Percentiles rank a stretch among this genome's conserved stretches.
These are phyloP conservation scores for Tetrapyrgos nigripes DNA, from an alignment of 1,284 basidiomycete species.

Conservation along the genomic window DNA sequence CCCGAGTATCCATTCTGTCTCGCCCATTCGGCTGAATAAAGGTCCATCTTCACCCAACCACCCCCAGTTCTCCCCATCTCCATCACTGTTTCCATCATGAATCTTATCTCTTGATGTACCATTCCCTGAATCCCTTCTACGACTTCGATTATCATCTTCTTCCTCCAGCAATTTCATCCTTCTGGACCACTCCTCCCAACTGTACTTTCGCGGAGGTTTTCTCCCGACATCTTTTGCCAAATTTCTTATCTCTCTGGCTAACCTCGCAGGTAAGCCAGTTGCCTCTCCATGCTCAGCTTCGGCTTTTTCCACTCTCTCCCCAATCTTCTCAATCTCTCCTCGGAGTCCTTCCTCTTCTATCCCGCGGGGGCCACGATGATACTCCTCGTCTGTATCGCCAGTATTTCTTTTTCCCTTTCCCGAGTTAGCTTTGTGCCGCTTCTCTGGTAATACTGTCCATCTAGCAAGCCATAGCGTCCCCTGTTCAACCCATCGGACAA, in stretches of 20 bases:
- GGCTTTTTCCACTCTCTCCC: slow-evolving; percentile 29
- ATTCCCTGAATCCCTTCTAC: neutral
- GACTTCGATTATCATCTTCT: slow-evolving; percentile 5
- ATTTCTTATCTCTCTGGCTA: slow-evolving; percentile 34
- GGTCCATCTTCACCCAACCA: slow-evolving; percentile 46
- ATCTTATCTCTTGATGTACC: neutral
- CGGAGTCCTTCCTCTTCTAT: slow-evolving; percentile 13
- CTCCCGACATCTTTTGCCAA: slow-evolving; percentile 35
- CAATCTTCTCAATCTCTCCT: slow-evolving; percentile 33
- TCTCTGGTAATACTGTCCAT: slow-evolving; percentile 36
- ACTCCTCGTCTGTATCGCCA: slow-evolving; percentile 2
- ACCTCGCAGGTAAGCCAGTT: slow-evolving; percentile 30
- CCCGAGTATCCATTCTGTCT: slow-evolving; percentile 43
- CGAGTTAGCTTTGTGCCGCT: neutral
- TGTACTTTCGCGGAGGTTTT: slow-evolving; percentile 32
- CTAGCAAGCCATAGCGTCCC: slow-evolving; percentile 34
- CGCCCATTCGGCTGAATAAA: slow-evolving; percentile 39
- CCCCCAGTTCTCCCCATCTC: slow-evolving; percentile 28
- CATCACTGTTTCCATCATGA: neutral
- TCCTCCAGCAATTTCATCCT: slow-evolving; percentile 34
- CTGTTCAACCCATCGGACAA: slow-evolving; percentile 36
- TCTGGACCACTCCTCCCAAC: slow-evolving; percentile 40
- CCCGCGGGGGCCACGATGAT: neutral
- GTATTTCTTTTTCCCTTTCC: slow-evolving; percentile 5
- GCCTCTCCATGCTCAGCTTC: slow-evolving; percentile 29